phyloP scores from a whole-genome alignment of 805 yeast genomes.

The Pichia exigua region DNA sequence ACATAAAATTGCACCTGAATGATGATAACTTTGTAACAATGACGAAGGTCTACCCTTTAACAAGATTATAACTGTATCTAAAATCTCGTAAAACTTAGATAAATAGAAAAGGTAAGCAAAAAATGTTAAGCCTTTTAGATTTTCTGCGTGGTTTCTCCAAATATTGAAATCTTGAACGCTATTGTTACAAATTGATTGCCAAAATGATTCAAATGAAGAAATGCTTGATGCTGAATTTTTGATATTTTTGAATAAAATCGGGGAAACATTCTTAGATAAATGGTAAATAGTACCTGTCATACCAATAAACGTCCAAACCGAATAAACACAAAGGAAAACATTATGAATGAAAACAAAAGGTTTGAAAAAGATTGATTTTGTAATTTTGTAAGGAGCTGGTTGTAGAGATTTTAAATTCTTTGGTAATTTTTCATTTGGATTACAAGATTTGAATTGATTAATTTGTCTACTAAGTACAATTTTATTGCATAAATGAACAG shows the following conservation, averaged over 20 bases:
- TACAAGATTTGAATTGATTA: slow-evolving; percentile 22
- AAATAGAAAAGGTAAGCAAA: slow-evolving; percentile 63
- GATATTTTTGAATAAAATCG: slow-evolving; percentile 18
- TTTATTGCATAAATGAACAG: slow-evolving; percentile 49
- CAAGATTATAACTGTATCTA: slow-evolving; percentile 60
- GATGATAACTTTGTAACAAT: slow-evolving; percentile 65
- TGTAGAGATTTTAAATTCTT: slow-evolving; percentile 31
- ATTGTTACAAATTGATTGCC: slow-evolving; percentile 47
- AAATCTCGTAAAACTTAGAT: slow-evolving; percentile 63
- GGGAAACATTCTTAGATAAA: slow-evolving; percentile 25
- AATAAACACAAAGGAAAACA: slow-evolving; percentile 52
- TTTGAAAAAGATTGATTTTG: slow-evolving; percentile 40
- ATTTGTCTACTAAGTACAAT: slow-evolving; percentile 40
- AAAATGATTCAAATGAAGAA: slow-evolving; percentile 36
- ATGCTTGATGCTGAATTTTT: slow-evolving; percentile 1
- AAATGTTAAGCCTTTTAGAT: slow-evolving; percentile 38
- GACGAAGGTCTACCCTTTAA: slow-evolving; percentile 62
- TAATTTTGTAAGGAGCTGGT: slow-evolving; percentile 45
- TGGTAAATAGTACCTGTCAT: slow-evolving; percentile 42
- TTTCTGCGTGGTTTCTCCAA: slow-evolving; percentile 31
- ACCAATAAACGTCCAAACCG: slow-evolving; percentile 65
- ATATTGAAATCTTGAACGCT: slow-evolving; percentile 47
- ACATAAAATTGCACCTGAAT: slow-evolving; percentile 72
- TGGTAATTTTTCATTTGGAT: slow-evolving; percentile 22
- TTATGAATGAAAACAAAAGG: slow-evolving; percentile 53